Evolutionary conservation across 768 basidiomycete species (phyloP).

Genomic region (Termitomyces sp.): DNA sequence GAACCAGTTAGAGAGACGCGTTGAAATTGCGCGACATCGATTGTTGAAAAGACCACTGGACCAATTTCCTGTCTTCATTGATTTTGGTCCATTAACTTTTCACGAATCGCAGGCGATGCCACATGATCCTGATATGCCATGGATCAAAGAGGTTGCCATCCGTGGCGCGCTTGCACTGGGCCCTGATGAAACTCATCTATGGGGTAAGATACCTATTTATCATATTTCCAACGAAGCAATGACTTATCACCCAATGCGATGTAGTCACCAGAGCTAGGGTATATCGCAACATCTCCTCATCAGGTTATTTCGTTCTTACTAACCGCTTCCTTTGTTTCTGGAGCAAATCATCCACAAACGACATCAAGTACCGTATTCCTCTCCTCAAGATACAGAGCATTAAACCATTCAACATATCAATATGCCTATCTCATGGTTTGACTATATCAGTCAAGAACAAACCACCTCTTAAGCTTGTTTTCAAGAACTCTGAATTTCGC

Average conservation of each 20-base stretch:
- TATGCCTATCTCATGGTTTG: slow-evolving; percentile 29
- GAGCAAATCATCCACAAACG: slow-evolving; percentile 32
- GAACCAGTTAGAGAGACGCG: slow-evolving; percentile 20
- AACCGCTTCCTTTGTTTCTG: slow-evolving; percentile 37
- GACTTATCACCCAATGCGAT: background rate
- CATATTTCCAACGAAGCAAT: background rate
- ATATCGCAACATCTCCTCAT: slow-evolving; percentile 25
- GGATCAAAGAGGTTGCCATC: slow-evolving; percentile 23
- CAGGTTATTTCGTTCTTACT: slow-evolving; percentile 38
- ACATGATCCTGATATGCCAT: slow-evolving; percentile 6
- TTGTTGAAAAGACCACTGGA: slow-evolving; percentile 6
- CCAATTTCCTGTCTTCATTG: slow-evolving; percentile 28
- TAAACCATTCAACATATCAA: slow-evolving; percentile 22
- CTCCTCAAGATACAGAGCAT: slow-evolving; percentile 33
- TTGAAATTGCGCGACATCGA: slow-evolving; percentile 23
- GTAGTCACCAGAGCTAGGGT: slow-evolving; percentile 32
- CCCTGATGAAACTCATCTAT: slow-evolving; percentile 23
- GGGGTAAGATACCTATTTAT: slow-evolving; percentile 21
- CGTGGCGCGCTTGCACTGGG: slow-evolving; percentile 25
- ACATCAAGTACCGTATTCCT: slow-evolving; percentile 38
- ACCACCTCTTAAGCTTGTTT: slow-evolving; percentile 41
- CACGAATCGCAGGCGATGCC: slow-evolving; percentile 15
- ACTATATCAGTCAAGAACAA: slow-evolving; percentile 41
- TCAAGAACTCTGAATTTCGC: slow-evolving; percentile 32
- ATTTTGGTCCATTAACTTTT: slow-evolving; percentile 36